These are phyloP conservation scores for Solanum arcanum DNA, from an alignment of 257 asterid genomes.

Conservation along the genomic window DNA sequence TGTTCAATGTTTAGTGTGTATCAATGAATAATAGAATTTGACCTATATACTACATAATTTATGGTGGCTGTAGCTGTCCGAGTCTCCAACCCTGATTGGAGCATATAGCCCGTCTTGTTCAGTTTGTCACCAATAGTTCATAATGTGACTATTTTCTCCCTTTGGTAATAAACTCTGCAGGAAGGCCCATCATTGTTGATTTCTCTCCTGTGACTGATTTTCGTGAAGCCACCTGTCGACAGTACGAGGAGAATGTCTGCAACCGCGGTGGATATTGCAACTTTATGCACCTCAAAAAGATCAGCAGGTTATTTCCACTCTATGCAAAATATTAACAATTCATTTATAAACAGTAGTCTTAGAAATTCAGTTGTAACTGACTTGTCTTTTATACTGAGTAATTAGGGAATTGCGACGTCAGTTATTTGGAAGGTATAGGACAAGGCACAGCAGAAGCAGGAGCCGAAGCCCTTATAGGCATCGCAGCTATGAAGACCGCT, in stretches of 20 bases:
- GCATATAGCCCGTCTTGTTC: not conserved
- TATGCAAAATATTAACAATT: not conserved
- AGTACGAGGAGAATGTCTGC: constrained; percentile 89
- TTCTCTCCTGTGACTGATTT: constrained; percentile 96
- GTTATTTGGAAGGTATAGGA: constrained; percentile 58
- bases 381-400: not conserved
- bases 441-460: constrained; percentile 51
- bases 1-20: not conserved
- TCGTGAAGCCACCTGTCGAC: constrained; percentile 98
- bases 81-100: not conserved
- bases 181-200: constrained; percentile 90
- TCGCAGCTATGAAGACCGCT: constrained; percentile 72
- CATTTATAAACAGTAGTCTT: not conserved
- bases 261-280: constrained; percentile 99
- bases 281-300: constrained; percentile 94
- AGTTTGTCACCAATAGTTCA: not conserved
- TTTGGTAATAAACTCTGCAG: constrained; percentile 31
- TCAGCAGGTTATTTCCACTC: constrained; percentile 46
- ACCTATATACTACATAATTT: not conserved
- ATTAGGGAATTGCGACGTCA: constrained; percentile 68
- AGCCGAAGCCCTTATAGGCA: constrained; percentile 93
- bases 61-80: not conserved
- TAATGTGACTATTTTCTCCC: not conserved
- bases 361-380: not conserved
- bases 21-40: not conserved